These are phyloP conservation scores for Fusarium illudens DNA, from an alignment of 2,329 filamentous ascomycete species.

Conservation along the genomic window DNA sequence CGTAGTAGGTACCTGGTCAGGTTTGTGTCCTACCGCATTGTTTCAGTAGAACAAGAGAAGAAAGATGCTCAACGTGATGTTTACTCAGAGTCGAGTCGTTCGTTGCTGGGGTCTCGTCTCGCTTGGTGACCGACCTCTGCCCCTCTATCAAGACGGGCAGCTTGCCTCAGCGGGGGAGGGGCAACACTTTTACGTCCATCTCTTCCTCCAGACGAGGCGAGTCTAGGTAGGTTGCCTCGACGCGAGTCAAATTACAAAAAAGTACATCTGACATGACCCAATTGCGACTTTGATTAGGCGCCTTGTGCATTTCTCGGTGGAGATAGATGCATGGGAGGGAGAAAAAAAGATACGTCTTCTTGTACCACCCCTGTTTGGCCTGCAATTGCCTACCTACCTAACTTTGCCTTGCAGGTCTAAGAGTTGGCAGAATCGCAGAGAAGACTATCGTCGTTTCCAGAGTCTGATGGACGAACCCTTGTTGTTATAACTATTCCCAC, in stretches of 20 bases:
- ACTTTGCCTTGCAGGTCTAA: neutral
- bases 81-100: neutral
- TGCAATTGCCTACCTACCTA: constrained; percentile 7
- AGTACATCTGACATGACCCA: constrained; percentile 7
- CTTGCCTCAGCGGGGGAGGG: constrained; percentile 31
- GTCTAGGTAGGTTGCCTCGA: neutral
- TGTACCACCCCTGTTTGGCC: constrained; percentile 23
- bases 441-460: constrained; percentile 37
- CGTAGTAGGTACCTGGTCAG: neutral
- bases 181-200: constrained; percentile 1
- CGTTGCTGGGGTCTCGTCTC: neutral
- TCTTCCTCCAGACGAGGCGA: neutral
- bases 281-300: constrained; percentile 11
- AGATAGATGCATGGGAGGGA: neutral
- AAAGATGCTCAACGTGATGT: neutral
- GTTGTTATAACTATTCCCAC: neutral
- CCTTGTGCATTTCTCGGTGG: constrained; percentile 25
- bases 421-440: constrained; percentile 33
- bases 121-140: neutral
- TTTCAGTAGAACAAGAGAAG: neutral
- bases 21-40: neutral
- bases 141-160: neutral
- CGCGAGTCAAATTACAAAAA: constrained; percentile 2
- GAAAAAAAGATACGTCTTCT: neutral
- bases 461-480: constrained; percentile 9